Evolutionary conservation across 805 yeast species (phyloP), one percentile per base, ranked within the genome.

Genomic region (Clavispora santaluciae): DNA sequence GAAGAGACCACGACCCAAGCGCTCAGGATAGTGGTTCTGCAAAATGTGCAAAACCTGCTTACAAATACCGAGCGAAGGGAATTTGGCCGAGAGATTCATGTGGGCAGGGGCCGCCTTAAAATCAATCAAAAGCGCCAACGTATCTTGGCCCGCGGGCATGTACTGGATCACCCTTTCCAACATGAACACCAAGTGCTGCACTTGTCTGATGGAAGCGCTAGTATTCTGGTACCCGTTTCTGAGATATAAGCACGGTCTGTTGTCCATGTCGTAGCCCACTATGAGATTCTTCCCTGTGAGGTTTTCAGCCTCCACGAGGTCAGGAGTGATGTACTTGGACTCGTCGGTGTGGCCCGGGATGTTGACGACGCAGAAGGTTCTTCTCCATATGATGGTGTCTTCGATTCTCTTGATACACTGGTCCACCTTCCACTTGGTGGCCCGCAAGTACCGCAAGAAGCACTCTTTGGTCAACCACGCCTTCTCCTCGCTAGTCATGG

Each of bases 81-180:
- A 71, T 56, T 59, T 73, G 9, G 73, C 49, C 6, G 66, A 62
- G 18, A 65, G 55, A 13, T 61, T 66, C 57, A 64, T 50, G 28
- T 56, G 60, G 3, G 57, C 59, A 6, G 69, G 70, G 1, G 70
- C 69, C 12, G 73, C 69, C 47, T 76, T 74, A 57, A 78, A 77
- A 55, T 78, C 83, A 29, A 76, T 76, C 41, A 78, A 60, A 16
- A 77, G 64, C 6, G 81, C 78, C 23, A 77, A 56, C 3, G 76
- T 68, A 39, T 77, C 81, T 37, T 75, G 80, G 25, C 81, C 82
- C 34, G 77, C 78, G 4, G 82, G 82, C 73, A 75, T 73, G 55
- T 65, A 64, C 33, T 72, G 67, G 5, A 73, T 74, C 8, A 76
- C 75, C 22, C 69, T 52, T 49, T 78, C 83, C 53, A 76, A 63